phyloP scores from a whole-genome alignment of 1,284 basidiomycete species.

The Mycosarcoma mackinlayi region DNA sequence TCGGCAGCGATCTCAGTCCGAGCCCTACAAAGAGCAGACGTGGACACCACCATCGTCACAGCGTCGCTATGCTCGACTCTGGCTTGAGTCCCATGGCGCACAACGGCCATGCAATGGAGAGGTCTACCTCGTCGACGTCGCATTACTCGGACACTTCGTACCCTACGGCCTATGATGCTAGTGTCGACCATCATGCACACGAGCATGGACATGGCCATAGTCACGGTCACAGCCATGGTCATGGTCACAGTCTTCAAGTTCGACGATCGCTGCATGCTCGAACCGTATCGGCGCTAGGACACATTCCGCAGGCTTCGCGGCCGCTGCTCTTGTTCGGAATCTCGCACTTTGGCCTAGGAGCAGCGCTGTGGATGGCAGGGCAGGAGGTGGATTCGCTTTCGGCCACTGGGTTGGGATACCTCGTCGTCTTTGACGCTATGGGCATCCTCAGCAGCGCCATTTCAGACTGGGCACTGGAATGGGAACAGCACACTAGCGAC shows the following conservation, averaged over 20 bases:
- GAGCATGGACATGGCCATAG: constrained; percentile 5
- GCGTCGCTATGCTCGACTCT: constrained; percentile 53
- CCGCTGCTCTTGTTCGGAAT: constrained; percentile 69
- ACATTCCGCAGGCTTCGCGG: constrained; percentile 67
- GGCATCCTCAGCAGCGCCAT: constrained; percentile 53
- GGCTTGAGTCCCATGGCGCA: constrained; percentile 27
- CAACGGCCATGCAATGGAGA: constrained; percentile 32
- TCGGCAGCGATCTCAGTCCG: constrained; percentile 24
- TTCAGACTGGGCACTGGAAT: constrained; percentile 41
- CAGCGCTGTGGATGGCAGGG: constrained; percentile 84
- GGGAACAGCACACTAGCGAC: constrained; percentile 44
- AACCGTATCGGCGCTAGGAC: constrained; percentile 53
- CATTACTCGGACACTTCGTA: constrained; percentile 30
- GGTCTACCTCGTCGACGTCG: constrained; percentile 30
- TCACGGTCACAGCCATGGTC: constrained; percentile 27
- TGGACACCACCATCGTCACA: constrained; percentile 58
- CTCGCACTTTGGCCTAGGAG: constrained; percentile 72
- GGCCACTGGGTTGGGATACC: constrained; percentile 90
- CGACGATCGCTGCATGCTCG: constrained; percentile 31
- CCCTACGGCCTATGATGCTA: background rate
- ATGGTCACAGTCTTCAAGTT: constrained; percentile 13
- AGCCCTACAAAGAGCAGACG: constrained; percentile 52
- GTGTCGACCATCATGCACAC: constrained; percentile 10
- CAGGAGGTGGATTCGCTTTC: constrained; percentile 88
- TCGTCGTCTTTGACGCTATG: constrained; percentile 89